phyloP scores from a whole-genome alignment of 2,329 filamentous ascomycete species.

The Colletotrichum sp. region DNA sequence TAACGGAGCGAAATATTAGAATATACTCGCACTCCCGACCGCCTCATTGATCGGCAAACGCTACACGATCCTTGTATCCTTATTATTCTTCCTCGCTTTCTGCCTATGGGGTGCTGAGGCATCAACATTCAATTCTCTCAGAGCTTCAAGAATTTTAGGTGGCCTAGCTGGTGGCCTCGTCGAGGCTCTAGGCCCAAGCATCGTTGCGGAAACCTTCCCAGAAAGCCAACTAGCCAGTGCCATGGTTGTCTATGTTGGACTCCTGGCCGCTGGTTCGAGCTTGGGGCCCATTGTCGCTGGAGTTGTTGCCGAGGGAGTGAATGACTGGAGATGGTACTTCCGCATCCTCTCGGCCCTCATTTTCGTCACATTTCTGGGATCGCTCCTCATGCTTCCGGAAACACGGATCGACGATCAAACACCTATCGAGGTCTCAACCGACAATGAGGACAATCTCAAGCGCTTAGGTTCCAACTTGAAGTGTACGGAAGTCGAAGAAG shows the following conservation, averaged over 20 bases:
- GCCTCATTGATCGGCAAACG: constrained; percentile 24
- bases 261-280: constrained; percentile 24
- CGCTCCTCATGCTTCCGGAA: constrained; percentile 24
- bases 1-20: background rate
- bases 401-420: background rate
- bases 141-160: constrained; percentile 13
- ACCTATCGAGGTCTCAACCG: background rate
- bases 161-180: constrained; percentile 21
- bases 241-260: constrained; percentile 27
- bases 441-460: background rate
- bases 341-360: constrained; percentile 16
- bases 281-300: constrained; percentile 24
- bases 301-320: constrained; percentile 4
- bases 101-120: constrained; percentile 24
- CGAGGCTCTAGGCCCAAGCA: constrained; percentile 23
- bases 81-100: constrained; percentile 19
- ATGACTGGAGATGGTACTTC: constrained; percentile 25
- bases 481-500: background rate
- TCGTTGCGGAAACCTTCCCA: constrained; percentile 23
- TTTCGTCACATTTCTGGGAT: constrained; percentile 20
- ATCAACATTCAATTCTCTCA: constrained; percentile 10
- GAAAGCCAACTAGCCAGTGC: constrained; percentile 21
- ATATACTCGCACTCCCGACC: constrained; percentile 19
- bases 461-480: background rate
- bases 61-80: constrained; percentile 25